Conservation (phyloP, 2,329 filamentous ascomycete genomes). For the Monascus ruber region DNA sequence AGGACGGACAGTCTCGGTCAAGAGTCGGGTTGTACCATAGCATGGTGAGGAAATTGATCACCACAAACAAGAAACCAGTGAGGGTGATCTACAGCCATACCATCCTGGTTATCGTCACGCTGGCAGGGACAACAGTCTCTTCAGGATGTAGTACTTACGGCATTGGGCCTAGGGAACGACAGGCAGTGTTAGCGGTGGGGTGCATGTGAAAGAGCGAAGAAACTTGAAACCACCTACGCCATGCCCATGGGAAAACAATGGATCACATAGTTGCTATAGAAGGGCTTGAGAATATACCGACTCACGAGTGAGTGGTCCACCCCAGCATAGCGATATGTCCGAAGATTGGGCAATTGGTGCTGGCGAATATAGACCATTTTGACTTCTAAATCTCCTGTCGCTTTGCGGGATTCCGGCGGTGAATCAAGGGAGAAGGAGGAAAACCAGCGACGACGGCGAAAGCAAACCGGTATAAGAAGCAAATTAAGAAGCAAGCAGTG, state of each 20-base stretch:
- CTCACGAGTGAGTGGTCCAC: conserved; percentile 86
- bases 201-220: conserved; percentile 2
- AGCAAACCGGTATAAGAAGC: no score
- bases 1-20: conserved; percentile 82
- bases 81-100: conserved; percentile 57
- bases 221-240: conserved; percentile 47
- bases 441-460: no score
- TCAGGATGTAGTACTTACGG: conserved; percentile 24
- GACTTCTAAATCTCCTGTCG: conserved; percentile 1
- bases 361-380: conserved; percentile 93
- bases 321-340: conserved; percentile 88
- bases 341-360: conserved; percentile 74
- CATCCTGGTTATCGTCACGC: conserved; percentile 6
- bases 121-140: no score
- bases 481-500: no score
- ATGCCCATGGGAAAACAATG: conserved; percentile 90
- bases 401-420: background rate
- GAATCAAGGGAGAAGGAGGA: background rate
- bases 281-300: conserved; percentile 91
- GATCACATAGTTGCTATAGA: conserved; percentile 92
- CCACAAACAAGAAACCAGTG: conserved; percentile 78
- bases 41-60: conserved; percentile 79
- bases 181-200: background rate
- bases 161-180: conserved; percentile 33
- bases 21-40: conserved; percentile 94